These are phyloP conservation scores for Magnolia officinalis DNA, from an alignment of 164 flowering plant genomes.

Conservation along the genomic window DNA sequence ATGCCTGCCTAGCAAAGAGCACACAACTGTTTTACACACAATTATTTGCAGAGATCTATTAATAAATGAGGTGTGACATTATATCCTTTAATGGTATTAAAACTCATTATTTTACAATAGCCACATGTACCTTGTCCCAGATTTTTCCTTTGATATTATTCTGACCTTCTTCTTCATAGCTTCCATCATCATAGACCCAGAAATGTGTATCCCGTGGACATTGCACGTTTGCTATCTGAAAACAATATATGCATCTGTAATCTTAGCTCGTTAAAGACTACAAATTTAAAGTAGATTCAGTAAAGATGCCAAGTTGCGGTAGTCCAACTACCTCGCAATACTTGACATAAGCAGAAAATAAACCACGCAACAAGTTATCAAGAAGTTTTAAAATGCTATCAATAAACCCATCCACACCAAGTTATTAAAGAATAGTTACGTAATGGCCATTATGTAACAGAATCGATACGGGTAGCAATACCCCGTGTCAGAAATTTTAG, in stretches of 20 bases:
- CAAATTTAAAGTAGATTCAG: background rate
- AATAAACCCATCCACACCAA: background rate
- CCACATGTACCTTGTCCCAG: slow-evolving; percentile 77
- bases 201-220: slow-evolving; percentile 98
- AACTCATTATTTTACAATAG: background rate
- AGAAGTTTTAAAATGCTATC: background rate
- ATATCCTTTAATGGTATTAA: background rate
- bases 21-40: slow-evolving; percentile 12
- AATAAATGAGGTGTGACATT: background rate
- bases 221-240: slow-evolving; percentile 88
- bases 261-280: background rate
- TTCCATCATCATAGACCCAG: slow-evolving; percentile 98
- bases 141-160: slow-evolving; percentile 93
- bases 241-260: slow-evolving; percentile 3
- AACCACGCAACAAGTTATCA: background rate
- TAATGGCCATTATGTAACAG: too few species aligned
- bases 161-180: slow-evolving; percentile 98
- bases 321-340: background rate
- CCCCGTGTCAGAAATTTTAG: too few species aligned
- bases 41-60: background rate
- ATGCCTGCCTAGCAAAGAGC: slow-evolving; percentile 54
- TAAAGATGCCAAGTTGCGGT: background rate
- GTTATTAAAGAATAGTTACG: too few species aligned
- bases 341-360: background rate
- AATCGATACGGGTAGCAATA: too few species aligned